A percentile compares a stretch with the other conserved stretches of the same genome.
Conservation (phyloP, 306 rosid genomes). For the Nissolia schottii region DNA sequence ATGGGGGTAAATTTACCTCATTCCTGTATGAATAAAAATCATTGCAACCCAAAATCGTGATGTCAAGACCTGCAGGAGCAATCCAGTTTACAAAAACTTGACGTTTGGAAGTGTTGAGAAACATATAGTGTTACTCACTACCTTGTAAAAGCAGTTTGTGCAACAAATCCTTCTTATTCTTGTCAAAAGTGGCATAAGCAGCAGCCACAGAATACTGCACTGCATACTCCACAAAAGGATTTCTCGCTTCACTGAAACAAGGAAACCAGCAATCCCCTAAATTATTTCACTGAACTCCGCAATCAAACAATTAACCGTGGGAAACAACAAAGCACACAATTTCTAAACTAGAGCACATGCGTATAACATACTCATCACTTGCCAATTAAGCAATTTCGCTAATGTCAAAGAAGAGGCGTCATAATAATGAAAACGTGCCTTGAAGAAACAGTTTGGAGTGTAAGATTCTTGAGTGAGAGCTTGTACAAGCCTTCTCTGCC, state of each 20-base stretch:
- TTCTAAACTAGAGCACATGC: background rate
- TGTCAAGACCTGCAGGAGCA: slow-evolving; percentile 71
- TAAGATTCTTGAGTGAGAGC: slow-evolving; percentile 50
- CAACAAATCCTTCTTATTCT: slow-evolving; percentile 48
- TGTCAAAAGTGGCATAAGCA: slow-evolving; percentile 62
- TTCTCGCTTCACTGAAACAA: slow-evolving; percentile 66
- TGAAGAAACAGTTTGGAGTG: slow-evolving; percentile 55
- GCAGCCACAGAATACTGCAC: slow-evolving; percentile 89
- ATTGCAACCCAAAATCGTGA: slow-evolving; percentile 89
- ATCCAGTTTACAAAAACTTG: slow-evolving; percentile 30
- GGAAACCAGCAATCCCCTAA: slow-evolving; percentile 14
- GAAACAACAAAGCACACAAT: background rate
- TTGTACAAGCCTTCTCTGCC: slow-evolving; percentile 71
- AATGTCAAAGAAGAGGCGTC: too few relatives aligned
- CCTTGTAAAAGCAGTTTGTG: slow-evolving; percentile 76
- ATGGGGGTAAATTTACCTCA: slow-evolving; percentile 50
- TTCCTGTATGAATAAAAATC: slow-evolving; percentile 88
- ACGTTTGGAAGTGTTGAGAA: slow-evolving; percentile 12
- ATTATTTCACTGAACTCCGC: background rate
- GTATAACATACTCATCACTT: too few relatives aligned
- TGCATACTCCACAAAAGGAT: slow-evolving; percentile 94
- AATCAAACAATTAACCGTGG: background rate
- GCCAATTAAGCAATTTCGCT: too few relatives aligned
- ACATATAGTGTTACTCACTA: slow-evolving; percentile 12
- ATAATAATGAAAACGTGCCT: slow-evolving; percentile 44